Evolutionary conservation across 345 rosid genomes (phyloP).

Genomic region (Bruguiera parviflora): DNA sequence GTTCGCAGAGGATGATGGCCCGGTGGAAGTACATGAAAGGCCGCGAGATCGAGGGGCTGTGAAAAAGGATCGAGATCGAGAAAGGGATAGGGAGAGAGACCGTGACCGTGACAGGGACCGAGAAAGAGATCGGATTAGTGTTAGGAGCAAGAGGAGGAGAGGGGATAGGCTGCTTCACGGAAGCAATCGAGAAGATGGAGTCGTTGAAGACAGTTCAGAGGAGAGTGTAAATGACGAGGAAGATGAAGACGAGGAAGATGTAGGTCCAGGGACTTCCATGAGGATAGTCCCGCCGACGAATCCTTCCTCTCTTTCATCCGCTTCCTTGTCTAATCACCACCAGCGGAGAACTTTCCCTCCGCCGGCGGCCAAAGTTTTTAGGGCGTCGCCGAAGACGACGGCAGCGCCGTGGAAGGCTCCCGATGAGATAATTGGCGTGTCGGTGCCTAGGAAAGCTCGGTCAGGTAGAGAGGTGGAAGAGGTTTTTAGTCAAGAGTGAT

Average conservation of each 20-base stretch:
- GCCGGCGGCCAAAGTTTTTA: conserved; percentile 52
- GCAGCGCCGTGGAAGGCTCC: conserved; percentile 59
- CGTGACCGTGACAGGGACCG: conserved; percentile 35
- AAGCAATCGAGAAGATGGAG: conserved; percentile 63
- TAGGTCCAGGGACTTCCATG: conserved; percentile 38
- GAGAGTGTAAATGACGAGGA: conserved; percentile 93
- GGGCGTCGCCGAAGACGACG: conserved; percentile 45
- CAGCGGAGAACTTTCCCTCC: conserved; percentile 65
- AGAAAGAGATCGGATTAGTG: conserved; percentile 67
- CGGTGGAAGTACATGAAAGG: conserved; percentile 73
- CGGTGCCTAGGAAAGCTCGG: conserved; percentile 99
- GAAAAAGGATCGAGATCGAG: conserved; percentile 78
- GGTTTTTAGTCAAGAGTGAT: conserved; percentile 2
- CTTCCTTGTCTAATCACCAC: conserved; percentile 48
- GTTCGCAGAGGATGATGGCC: conserved; percentile 75
- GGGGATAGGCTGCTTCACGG: conserved; percentile 74
- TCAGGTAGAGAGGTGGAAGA: conserved; percentile 96
- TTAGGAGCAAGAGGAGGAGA: conserved; percentile 72
- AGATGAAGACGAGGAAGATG: conserved; percentile 62
- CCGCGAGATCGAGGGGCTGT: conserved; percentile 61
- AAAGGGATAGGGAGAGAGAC: conserved; percentile 65
- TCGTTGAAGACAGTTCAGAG: conserved; percentile 67
- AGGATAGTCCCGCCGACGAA: conserved; percentile 78
- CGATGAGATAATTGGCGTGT: conserved; percentile 95
- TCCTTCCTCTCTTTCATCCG: conserved; percentile 41